Percentiles rank a stretch among this genome's conserved stretches.
phyloP scores from a whole-genome alignment of 164 flowering plant genomes.

The Santalum album region DNA sequence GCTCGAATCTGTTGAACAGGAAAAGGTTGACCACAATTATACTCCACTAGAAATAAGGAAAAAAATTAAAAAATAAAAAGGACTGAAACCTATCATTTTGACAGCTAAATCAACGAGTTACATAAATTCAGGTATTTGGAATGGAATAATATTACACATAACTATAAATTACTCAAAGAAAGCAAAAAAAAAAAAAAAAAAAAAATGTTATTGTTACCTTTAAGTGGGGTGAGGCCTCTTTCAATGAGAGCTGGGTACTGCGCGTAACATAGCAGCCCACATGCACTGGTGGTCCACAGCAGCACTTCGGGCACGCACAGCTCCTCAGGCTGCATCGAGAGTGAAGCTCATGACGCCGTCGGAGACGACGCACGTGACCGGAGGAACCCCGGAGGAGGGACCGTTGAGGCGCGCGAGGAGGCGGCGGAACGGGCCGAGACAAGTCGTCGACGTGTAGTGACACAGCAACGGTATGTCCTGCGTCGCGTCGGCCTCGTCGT shows the following conservation, averaged over 20 bases:
- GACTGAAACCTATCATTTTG: not conserved
- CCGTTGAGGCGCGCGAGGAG: conserved; percentile 11
- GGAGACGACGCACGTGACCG: conserved; percentile 8
- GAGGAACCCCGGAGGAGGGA: not conserved
- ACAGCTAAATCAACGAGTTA: not conserved
- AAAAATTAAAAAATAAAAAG: no score
- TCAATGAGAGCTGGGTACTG: conserved; percentile 1
- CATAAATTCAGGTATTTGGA: no score
- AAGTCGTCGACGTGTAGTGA: conserved; percentile 10
- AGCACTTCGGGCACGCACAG: conserved; percentile 4
- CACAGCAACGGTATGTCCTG: conserved; percentile 29
- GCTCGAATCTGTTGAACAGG: conserved; percentile 1
- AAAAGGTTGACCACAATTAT: no score
- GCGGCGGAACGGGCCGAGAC: conserved; percentile 20
- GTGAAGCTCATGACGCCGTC: conserved; percentile 8
- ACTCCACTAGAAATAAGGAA: no score
- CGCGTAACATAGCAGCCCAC: conserved; percentile 3
- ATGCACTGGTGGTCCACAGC: conserved; percentile 8
- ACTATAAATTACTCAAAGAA: no score
- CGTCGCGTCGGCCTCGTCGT: conserved; percentile 27
- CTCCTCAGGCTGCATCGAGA: conserved; percentile 9
- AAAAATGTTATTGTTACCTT: not conserved
- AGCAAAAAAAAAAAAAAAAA: not conserved
- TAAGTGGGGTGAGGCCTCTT: conserved; percentile 1
- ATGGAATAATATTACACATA: no score